Base-by-base conservation (phyloP, 345 rosid species). In the Fremontodendron californicum region DNA sequence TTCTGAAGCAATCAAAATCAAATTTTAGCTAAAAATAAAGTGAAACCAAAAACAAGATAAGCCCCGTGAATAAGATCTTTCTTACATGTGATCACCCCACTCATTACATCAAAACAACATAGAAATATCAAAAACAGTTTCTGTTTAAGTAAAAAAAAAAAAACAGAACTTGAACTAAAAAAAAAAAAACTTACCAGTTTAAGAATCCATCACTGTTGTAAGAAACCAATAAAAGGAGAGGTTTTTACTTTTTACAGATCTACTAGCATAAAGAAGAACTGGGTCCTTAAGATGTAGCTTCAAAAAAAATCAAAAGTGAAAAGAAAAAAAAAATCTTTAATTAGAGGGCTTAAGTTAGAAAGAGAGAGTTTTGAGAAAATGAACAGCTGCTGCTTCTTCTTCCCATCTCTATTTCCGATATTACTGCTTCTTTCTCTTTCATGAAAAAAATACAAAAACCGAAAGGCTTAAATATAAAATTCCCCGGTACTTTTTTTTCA, bases 191-290 rank as follows among this genome's bases (percentile, higher is more conserved):
- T 45, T 61, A 75, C 77, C 70, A 19, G 75, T 35, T 75, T 75
- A 61, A 72, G 40, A 71, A 55, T 61, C 69, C 57, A 60, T 40
- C 29, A 40, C 52, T 39, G 51, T 76, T 19, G 49, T 12, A 61
- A 39, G 51, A 61, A 63, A 15, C n/a, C 23, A 21, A 11, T 19
- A 43, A 48, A 63, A 19, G 57, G 39, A 51, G 51, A 37, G 15
- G 3, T n/a, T n/a, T n/a, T n/a, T n/a, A n/a, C n/a, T 2, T 40
- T 42, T 57, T 71, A 58, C 81, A 88, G 91, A 89, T 89, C 91
- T 89, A 87, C 11, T 49, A 39, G 55, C 35, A 49, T 21, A 79
- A 61, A 77, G 66, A 9, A 21, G 40, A 35, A 61, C 35, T 78
- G 75, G 73, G 78, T 75, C 45, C 80, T 73, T 31, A 77, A 69